A percentile compares a stretch with the other conserved stretches of the same genome.
phyloP scores from a whole-genome alignment of 352 stramenopile species.

The Pythium periplocum region DNA sequence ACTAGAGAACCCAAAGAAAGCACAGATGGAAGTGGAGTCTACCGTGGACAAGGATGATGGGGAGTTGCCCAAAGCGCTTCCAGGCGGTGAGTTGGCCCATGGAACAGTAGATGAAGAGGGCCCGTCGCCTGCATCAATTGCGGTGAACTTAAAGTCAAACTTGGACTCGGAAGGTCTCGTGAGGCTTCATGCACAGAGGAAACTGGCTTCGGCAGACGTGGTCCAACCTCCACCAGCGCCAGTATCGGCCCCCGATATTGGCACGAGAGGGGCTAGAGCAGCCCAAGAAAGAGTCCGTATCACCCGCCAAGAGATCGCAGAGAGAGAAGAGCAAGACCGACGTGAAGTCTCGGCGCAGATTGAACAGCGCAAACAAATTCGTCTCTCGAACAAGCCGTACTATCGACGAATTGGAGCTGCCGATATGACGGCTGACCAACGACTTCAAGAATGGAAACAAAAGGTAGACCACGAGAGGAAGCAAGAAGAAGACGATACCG shows the following conservation, averaged over 20 bases:
- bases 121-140: too few species aligned
- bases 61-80: neutral
- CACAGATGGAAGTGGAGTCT: neutral
- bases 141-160: too few species aligned
- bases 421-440: slow-evolving; percentile 26
- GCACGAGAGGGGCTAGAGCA: neutral
- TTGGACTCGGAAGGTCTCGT: too few species aligned
- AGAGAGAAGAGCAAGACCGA: slow-evolving; percentile 4
- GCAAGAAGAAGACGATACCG: neutral
- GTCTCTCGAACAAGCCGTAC: slow-evolving; percentile 33
- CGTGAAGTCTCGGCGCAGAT: slow-evolving; percentile 2
- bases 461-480: slow-evolving; percentile 3
- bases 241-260: neutral
- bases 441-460: slow-evolving; percentile 19
- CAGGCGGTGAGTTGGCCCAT: neutral
- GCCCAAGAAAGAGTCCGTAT: neutral
- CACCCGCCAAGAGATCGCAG: neutral
- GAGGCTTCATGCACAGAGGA: too few species aligned
- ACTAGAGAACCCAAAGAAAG: neutral
- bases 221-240: too few species aligned
- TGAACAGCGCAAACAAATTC: slow-evolving; percentile 20
- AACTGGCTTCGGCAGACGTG: too few species aligned
- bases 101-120: neutral
- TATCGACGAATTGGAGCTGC: slow-evolving; percentile 33
- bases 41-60: neutral